Base-by-base conservation (phyloP, 768 basidiomycete species). In the Tylopilus rubrobrunneus region DNA sequence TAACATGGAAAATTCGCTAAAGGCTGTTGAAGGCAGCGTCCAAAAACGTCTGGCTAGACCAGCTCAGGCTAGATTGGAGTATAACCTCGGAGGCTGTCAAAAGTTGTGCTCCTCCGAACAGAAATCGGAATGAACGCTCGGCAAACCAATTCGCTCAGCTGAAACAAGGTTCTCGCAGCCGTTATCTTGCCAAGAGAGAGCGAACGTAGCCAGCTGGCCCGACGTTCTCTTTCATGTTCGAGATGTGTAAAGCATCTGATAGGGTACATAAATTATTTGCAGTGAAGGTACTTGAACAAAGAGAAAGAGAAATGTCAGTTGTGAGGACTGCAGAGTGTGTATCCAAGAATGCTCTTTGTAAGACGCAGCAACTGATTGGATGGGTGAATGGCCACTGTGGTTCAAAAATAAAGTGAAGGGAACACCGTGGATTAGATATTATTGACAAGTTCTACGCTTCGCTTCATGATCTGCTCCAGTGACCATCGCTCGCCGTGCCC, bases 401-500 rank as follows among this genome's bases (percentile, higher is more conserved):
- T 43, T 45, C 52, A 43, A 44, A 46, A 15, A 14, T 12, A 31
- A 36, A 36, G 21, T 15, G 14, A 49, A 27, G 27, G 27, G 27
- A 33, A 45, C 19, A 19, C 10, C 17, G 17, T 40, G 21, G 17
- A 42, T 67, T 52, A 69, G 49, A 69, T 45, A 44, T 58, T 40
- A 48, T 77, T 71, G 49, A 86, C 92, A 53, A 97, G 71, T 65
- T 96, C 92, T 28, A 82, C 84, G 8, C 92, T 90, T 53, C 79
- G 76, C 52, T 72, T 75, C 51, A 83, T 78, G 49, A 96, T 81
- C 66, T 86, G 80, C 56, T 96, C 86, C 25, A 95, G 63, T 27
- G 78, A 68, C 93, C 93, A 96, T 64, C 91, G 76, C 67, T 89
- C 85, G 3, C 74, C 72, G 14, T 60, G 56, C 3, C 85, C 86